Evolutionary conservation across 768 basidiomycete genomes (phyloP), one percentile per base, ranked within the genome.

Genomic region (Tylopilus vinaceipallidus): DNA sequence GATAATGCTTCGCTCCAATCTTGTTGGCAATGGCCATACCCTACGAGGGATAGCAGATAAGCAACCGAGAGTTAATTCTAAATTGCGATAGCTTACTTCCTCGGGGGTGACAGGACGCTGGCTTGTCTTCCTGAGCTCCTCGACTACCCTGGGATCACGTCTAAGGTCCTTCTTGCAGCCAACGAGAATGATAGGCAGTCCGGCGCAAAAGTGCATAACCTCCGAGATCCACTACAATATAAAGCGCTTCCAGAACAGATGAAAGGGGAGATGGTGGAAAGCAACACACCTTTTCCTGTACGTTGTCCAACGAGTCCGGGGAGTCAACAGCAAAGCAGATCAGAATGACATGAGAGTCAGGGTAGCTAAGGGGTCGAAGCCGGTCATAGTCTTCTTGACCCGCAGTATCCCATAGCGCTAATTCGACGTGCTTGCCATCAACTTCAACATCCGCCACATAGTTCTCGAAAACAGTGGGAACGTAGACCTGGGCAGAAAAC

Each of bases 341-440:
- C 60, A 98, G 83, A 75, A 99, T 98, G 71, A 99, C 95, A 69
- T 99, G 95, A n/a, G 93, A 95, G 75, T 98, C 95, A 49, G 95
- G 95, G 75, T 99, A 99, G 62, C 88, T 91, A 67, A 99, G 83
- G 53, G 97, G 97, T 49, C 97, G 83, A 59, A 99, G 91, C 62
- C 95, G 91, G 73, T 98, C 97, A 71, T 98, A 98, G 71, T 98
- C 97, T 74, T 98, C 95, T 71, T 98, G 95, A 46, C 97, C 97
- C 29, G 97, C 95, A 45, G 97, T 98, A 95, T 98, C 97, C 97
- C 97, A 98, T 62, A 99, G 75, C 24, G 97, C 95, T 63, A 99
- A 80, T 73, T 99, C 97, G 61, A 98, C 95, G 67, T 95, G 91
- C 76, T 95, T 98, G 60, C 91, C 91, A 65, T 98, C 95, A 54